Conservation (phyloP, 208 protist genomes). For the Leishmania tarentolae region DNA sequence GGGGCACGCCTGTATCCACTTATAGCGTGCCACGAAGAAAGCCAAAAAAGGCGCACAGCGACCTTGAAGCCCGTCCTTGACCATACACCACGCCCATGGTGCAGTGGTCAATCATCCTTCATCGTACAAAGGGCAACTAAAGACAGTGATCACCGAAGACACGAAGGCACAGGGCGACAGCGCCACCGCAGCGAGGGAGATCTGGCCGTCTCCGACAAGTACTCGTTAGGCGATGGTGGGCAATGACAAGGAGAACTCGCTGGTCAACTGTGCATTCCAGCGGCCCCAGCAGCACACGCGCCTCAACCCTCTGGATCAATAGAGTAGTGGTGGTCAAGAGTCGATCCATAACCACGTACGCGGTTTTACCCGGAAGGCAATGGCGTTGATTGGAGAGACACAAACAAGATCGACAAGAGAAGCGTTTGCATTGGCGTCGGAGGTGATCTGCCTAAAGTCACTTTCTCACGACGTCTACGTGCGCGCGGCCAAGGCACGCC, state of each 20-base stretch:
- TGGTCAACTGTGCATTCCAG: no score
- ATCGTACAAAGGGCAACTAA: neutral
- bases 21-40: neutral
- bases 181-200: neutral
- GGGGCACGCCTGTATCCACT: neutral
- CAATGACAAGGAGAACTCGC: neutral
- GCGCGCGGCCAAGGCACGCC: neutral
- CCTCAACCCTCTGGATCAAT: no score
- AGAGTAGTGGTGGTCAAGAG: no score
- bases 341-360: no score
- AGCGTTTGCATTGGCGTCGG: neutral
- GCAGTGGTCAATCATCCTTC: neutral
- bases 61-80: neutral
- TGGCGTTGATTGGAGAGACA: neutral
- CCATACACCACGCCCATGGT: neutral
- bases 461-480: slow-evolving; percentile 10
- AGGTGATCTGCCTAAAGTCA: neutral
- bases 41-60: neutral
- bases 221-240: neutral
- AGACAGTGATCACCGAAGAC: neutral
- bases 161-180: neutral
- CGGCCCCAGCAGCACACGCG: no score
- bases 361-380: neutral
- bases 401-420: neutral
- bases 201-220: neutral